Evolutionary conservation across 768 basidiomycete genomes (phyloP).

Genomic region (Cyathus striatus): DNA sequence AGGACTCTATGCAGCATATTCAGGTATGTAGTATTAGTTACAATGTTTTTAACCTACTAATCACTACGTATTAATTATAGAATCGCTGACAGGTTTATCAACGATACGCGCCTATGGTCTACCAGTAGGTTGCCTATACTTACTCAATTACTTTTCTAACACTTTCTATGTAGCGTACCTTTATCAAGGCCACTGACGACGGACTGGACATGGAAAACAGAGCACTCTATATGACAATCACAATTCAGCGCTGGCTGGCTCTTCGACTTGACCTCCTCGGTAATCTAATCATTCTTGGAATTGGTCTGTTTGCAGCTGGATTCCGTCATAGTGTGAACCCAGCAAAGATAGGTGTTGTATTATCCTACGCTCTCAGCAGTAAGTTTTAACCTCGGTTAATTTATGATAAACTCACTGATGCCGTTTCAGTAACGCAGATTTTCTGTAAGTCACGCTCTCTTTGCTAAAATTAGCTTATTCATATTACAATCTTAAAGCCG

Average conservation of each 20-base stretch:
- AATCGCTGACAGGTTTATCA: constrained; percentile 58
- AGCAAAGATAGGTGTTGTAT: constrained; percentile 56
- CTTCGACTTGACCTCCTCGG: constrained; percentile 63
- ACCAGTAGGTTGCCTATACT: constrained; percentile 46
- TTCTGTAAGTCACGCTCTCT: constrained; percentile 35
- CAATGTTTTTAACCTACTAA: background rate
- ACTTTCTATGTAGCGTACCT: constrained; percentile 30
- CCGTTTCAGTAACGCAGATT: constrained; percentile 39
- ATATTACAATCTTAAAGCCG: constrained; percentile 27
- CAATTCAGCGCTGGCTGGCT: constrained; percentile 62
- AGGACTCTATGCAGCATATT: constrained; percentile 49
- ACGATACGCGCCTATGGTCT: constrained; percentile 58
- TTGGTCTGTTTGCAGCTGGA: constrained; percentile 63
- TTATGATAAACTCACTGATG: background rate
- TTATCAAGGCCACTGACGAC: constrained; percentile 43
- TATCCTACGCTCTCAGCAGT: constrained; percentile 52
- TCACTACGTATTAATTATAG: constrained; percentile 21
- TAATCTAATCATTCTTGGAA: constrained; percentile 64
- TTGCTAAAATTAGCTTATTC: constrained; percentile 2
- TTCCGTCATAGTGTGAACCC: constrained; percentile 53
- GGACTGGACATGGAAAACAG: constrained; percentile 56
- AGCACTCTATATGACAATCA: constrained; percentile 60
- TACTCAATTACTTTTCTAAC: background rate
- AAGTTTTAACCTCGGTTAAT: constrained; percentile 17
- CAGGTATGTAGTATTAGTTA: constrained; percentile 33